A percentile compares a stretch with the other conserved stretches of the same genome.
Conservation (phyloP, 768 basidiomycete species). For the Obba rivulosa region DNA sequence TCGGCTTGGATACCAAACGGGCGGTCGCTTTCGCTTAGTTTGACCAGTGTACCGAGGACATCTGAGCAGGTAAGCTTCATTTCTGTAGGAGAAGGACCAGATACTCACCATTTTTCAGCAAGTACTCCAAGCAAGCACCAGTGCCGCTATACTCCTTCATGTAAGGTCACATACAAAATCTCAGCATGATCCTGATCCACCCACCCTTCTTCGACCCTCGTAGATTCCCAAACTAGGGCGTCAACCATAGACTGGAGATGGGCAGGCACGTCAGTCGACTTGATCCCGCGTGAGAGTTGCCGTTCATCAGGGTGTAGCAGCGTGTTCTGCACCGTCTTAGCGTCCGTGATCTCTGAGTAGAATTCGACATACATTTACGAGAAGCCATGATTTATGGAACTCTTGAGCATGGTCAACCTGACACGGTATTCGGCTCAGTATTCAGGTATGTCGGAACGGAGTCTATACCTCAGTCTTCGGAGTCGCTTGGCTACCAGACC, state of each 20-base stretch:
- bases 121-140: constrained; percentile 86
- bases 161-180: constrained; percentile 1
- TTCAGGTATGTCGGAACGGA: not conserved
- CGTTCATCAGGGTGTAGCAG: constrained; percentile 87
- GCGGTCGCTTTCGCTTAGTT: constrained; percentile 77
- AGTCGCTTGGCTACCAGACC: constrained; percentile 36
- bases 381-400: constrained; percentile 72
- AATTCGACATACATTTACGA: constrained; percentile 51
- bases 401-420: constrained; percentile 59
- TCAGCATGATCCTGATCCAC: constrained; percentile 24
- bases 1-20: constrained; percentile 90
- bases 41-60: constrained; percentile 78
- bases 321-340: constrained; percentile 50
- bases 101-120: constrained; percentile 75
- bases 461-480: constrained; percentile 40
- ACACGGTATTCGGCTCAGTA: not conserved
- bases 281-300: constrained; percentile 76
- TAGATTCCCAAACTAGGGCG: constrained; percentile 80
- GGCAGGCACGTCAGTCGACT: constrained; percentile 73
- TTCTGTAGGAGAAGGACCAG: not conserved
- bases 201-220: constrained; percentile 82
- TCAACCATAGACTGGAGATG: constrained; percentile 79
- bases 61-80: constrained; percentile 37
- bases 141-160: constrained; percentile 51
- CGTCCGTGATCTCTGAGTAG: constrained; percentile 5